Evolutionary conservation across 495 filamentous ascomycete genomes (phyloP), one percentile per base, ranked within the genome.

Genomic region (Choiromyces venosus): DNA sequence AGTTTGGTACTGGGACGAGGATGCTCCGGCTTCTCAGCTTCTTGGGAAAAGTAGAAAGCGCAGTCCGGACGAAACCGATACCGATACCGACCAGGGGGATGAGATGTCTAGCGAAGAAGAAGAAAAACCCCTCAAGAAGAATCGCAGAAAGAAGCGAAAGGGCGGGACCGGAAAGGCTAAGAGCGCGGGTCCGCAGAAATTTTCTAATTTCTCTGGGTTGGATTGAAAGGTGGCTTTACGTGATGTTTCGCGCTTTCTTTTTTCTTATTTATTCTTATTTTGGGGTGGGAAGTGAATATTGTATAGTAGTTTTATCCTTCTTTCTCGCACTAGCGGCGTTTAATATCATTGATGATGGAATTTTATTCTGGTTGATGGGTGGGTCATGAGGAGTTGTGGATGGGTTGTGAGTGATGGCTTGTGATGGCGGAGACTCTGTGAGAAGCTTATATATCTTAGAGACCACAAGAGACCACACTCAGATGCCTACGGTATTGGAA

Each of bases 131-230:
- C 37, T 19, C 38, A 79, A 70, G 71, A 80, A 76, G 56, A 71
- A 72, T 39, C 71, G 69, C 8, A 80, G 79, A 29, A 80, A 77
- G 39, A 80, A 80, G 74, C 69, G 77, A 33, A 80, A 74, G 68
- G 78, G 71, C 35, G 78, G 77, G 4, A 80, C 72, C 38, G 78
- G 78, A 25, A 80, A 80, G 56, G 74, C 74, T 4, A 80, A 72
- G 67, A 80, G 78, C 67, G 67, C 42, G 8, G 72, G 74, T 29
- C 71, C 61, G 12, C 76, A 80, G 52, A 69, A 73, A 61, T 67
- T 80, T 29, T 36, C 78, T 1, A 71, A 40, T 37, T 80, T 80
- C 67, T 64, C 52, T 8, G 78, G 78, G 18, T 33, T 80, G 37
- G 78, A 80, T 71, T 80, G 68, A 66, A 14, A 16, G 21, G n/a